Base-by-base conservation (phyloP, 148 eudicot genomes). In the Fagopyrum tataricum region DNA sequence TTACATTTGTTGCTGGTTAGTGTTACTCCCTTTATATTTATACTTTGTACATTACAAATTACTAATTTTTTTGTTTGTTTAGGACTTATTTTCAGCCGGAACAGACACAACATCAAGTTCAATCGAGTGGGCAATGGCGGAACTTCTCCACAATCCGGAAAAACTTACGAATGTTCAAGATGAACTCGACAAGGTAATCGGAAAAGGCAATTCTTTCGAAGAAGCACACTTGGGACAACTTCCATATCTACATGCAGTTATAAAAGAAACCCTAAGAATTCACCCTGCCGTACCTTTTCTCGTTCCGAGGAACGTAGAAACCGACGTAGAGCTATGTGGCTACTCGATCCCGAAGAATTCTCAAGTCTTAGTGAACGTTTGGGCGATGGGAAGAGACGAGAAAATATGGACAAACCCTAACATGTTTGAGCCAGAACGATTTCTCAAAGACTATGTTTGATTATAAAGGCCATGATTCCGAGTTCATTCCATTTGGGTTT, bases 221-320 rank as follows among this genome's bases (percentile, higher is more conserved):
- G 86, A 83, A 53, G 47, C 41, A n/a, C 79, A 83, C 58, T 73
- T 78, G 5, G n/a, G 72, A 3, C 26, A 41, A 7, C 79, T 80
- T 12, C 78, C 83, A 13, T 81, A 78, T 31, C 52, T 78, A 4
- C 69, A 80, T 4, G 81, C 83, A 1, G 79, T 42, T n/a, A 12
- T 70, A 12, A 70, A 70, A 44, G 72, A 70, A 5, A 44, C 72
- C 39, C 52, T 70, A 20, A 20, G 72, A 70, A 43, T 70, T 4
- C 72, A 70, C 26, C 72, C 51, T 18, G 7, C 49, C 2, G 72
- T 44, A 0, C 72, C 83, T 0, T 62, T 83, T 42, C 77, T 83
- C 15, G 42, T 83, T 39, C 83, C 86, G 8, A 80, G 77, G 26
- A 73, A 56, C 5, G 56, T 81, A 3, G 78, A 71, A 59, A 49